Evolutionary conservation across 2,329 filamentous ascomycete species (phyloP).

Genomic region (Verticillium nonalfalfae): DNA sequence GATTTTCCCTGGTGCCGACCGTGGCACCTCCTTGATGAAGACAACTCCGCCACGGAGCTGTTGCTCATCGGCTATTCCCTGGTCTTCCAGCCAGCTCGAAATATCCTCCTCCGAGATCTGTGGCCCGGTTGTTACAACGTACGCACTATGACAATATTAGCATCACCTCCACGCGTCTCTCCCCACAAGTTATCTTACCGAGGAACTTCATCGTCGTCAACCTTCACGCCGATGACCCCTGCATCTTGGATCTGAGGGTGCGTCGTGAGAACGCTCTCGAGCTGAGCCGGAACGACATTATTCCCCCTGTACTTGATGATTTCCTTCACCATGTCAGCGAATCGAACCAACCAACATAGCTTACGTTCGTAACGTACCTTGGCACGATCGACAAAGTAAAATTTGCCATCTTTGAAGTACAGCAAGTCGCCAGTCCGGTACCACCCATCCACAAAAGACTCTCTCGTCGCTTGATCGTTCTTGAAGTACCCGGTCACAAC

Average conservation of each 20-base stretch:
- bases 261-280: conserved; percentile 40
- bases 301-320: conserved; percentile 56
- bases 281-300: conserved; percentile 61
- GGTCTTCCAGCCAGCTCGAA: conserved; percentile 14
- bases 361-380: conserved; percentile 37
- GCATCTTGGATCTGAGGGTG: conserved; percentile 44
- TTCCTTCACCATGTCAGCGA: conserved; percentile 44
- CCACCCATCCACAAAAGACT: conserved; percentile 53
- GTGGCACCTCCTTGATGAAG: conserved; percentile 65
- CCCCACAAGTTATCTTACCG: background rate
- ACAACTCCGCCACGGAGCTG: conserved; percentile 64
- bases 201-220: background rate
- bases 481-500: conserved; percentile 63
- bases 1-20: conserved; percentile 54
- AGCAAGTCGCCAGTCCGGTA: conserved; percentile 80
- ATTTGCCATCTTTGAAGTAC: conserved; percentile 60
- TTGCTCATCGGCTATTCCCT: conserved; percentile 48
- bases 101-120: conserved; percentile 20
- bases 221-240: conserved; percentile 50
- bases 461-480: conserved; percentile 58
- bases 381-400: conserved; percentile 75
- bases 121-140: conserved; percentile 24
- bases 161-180: background rate
- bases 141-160: conserved; percentile 14
- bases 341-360: too few species aligned